A percentile compares a stretch with the other conserved stretches of the same genome.
Conservation (phyloP, 83 land plant genomes). For the Picea abies region DNA sequence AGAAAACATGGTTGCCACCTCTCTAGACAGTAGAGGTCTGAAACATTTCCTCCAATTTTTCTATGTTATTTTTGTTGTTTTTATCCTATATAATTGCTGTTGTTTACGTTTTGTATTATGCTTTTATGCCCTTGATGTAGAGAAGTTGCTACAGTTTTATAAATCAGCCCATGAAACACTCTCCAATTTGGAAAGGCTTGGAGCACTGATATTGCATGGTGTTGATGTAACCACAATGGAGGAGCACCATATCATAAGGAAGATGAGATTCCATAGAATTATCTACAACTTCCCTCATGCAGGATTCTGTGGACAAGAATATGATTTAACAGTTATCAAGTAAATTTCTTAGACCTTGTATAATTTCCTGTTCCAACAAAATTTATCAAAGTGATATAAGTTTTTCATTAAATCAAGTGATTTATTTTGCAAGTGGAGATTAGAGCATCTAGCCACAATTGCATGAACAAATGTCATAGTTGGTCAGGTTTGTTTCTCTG, state of each 20-base stretch:
- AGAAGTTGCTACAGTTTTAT: constrained; percentile 8
- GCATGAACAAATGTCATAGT: neutral
- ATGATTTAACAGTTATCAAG: neutral
- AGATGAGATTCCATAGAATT: no score
- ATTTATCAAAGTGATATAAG: neutral
- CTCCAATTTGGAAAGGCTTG: neutral
- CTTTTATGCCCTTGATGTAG: neutral
- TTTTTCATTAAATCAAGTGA: neutral
- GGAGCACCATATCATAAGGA: no score
- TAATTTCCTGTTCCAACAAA: neutral
- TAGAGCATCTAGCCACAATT: neutral
- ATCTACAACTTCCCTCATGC: no score
- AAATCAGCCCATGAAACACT: neutral
- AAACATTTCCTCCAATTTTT: neutral
- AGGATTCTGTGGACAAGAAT: neutral
- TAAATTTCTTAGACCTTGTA: neutral
- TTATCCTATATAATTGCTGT: neutral
- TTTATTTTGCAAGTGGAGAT: neutral
- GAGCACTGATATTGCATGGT: no score
- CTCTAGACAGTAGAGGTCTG: neutral
- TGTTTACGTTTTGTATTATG: neutral
- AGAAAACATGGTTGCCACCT: neutral
- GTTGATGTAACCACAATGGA: no score
- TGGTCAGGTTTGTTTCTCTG: neutral
- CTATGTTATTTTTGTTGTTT: neutral